Base-by-base conservation (phyloP, 345 rosid genomes). In the Salix koriyanagi region DNA sequence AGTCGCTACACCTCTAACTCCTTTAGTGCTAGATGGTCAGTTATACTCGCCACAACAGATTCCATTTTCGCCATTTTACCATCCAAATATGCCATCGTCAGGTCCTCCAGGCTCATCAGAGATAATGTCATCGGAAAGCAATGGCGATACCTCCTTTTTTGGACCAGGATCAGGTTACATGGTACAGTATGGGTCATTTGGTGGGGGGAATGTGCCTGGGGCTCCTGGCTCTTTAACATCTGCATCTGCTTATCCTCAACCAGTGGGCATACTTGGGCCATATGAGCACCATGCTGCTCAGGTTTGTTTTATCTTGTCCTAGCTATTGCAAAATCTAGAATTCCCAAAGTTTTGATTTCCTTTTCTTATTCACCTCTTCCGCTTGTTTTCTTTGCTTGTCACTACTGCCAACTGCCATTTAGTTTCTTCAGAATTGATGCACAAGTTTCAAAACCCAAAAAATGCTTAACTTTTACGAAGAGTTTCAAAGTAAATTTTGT, bases 181-280 rank as follows among this genome's bases (percentile, higher is more conserved):
- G 75, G 79, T 90, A 46, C 90, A 83, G 73, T 85, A 65, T 80
- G 94, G 89, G 39, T 77, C 87, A 75, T 90, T 70, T 80, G 92
- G 87, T 76, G 91, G 88, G 60, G 86, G 78, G 61, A 81, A 68
- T 62, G 23, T 83, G 28, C 69, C 89, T 32, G 87, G 85, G 8
- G 80, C 79, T 74, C 85, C 67, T 65, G 87, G 79, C 75, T 84
- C 90, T 73, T 73, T 84, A 48, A 32, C 85, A 25, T 81, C 91
- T 3, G 73, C 87, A 75, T 65, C 84, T 28, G 79, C 83, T 46
- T 90, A 90, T 85, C 87, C 91, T 79, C 94, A 85, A 66, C 83
- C 88, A 19, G 82, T 85, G 90, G 92, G 92, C 75, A 91, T 91
- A 75, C 90, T 89, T 82, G 92, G 95, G 77, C 80, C 92, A n/a